Percentiles rank a stretch among this genome's conserved stretches.
Evolutionary conservation across 176 grass and related monocot species (phyloP).

Genomic region (Calamus simplicifolius): DNA sequence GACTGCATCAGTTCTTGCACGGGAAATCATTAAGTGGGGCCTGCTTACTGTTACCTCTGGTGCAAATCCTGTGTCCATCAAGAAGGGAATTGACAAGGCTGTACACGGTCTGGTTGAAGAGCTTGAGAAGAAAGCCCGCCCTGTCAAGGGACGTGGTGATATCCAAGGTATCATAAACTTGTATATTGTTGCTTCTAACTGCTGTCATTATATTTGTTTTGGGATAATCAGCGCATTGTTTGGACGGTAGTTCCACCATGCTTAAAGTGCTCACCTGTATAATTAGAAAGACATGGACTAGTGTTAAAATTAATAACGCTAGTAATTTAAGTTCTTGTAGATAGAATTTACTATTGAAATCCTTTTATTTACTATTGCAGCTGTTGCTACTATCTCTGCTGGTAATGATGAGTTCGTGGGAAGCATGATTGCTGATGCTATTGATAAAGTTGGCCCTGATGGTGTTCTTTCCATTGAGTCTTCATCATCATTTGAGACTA

Average conservation of each 20-base stretch:
- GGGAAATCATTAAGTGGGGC: constrained; percentile 12
- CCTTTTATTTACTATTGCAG: neutral
- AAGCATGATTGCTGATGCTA: constrained; percentile 16
- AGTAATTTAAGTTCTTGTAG: too few relatives aligned
- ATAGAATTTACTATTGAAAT: neutral
- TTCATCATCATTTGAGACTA: constrained; percentile 19
- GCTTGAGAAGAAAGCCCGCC: constrained; percentile 7
- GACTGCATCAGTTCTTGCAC: constrained; percentile 16
- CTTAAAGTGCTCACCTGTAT: too few relatives aligned
- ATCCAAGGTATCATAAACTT: constrained; percentile 8
- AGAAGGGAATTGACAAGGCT: constrained; percentile 12
- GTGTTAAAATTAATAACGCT: too few relatives aligned
- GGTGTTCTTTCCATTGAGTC: constrained; percentile 14
- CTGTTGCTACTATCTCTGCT: constrained; percentile 3
- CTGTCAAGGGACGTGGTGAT: constrained; percentile 9
- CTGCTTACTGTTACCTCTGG: constrained; percentile 9
- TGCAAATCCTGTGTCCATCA: constrained; percentile 22
- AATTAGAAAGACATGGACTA: too few relatives aligned
- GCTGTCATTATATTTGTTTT: too few relatives aligned
- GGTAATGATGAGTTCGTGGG: constrained; percentile 9
- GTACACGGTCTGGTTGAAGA: constrained; percentile 1
- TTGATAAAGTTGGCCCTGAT: constrained; percentile 11
- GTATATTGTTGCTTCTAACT: too few relatives aligned
- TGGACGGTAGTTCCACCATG: too few relatives aligned
- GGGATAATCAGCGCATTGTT: too few relatives aligned